Percentiles rank a stretch among this genome's conserved stretches.
Evolutionary conservation across 108 stramenopile genomes (phyloP).

Genomic region (Aurantiochytrium sp.): DNA sequence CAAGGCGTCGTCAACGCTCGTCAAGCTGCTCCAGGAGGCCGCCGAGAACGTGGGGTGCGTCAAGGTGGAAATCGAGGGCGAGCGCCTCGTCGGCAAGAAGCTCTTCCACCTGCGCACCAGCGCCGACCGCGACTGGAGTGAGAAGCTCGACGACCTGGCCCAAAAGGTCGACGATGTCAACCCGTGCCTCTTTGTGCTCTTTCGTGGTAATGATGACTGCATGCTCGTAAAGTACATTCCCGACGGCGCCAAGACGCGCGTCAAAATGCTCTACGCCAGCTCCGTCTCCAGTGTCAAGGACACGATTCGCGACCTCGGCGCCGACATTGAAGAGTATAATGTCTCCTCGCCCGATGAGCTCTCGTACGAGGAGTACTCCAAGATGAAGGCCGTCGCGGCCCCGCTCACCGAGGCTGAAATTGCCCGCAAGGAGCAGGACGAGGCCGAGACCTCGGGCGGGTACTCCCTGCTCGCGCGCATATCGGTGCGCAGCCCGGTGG

Average conservation of each 20-base stretch:
- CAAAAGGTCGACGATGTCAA: conserved; percentile 7
- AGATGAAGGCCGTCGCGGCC: neutral
- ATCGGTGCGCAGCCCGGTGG: neutral
- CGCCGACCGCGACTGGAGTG: neutral
- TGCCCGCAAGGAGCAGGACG: neutral
- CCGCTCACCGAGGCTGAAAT: conserved; percentile 17
- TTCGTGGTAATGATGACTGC: neutral
- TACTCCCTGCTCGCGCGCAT: conserved; percentile 4
- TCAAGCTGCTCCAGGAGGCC: neutral
- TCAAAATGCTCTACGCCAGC: conserved; percentile 5
- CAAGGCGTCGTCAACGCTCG: neutral
- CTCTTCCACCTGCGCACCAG: neutral
- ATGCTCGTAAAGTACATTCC: conserved; percentile 22
- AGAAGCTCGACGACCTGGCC: neutral
- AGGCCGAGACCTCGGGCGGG: neutral
- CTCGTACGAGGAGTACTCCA: neutral
- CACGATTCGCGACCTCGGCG: neutral
- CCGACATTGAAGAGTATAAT: neutral
- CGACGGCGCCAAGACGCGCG: neutral
- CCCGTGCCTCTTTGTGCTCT: conserved; percentile 8
- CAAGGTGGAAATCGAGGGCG: neutral
- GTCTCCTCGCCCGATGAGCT: neutral
- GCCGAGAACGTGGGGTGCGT: neutral
- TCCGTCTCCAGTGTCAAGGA: neutral
- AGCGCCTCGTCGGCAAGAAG: neutral